Conservation (phyloP, 495 filamentous ascomycete species). For the Lasiosphaeria ovina region DNA sequence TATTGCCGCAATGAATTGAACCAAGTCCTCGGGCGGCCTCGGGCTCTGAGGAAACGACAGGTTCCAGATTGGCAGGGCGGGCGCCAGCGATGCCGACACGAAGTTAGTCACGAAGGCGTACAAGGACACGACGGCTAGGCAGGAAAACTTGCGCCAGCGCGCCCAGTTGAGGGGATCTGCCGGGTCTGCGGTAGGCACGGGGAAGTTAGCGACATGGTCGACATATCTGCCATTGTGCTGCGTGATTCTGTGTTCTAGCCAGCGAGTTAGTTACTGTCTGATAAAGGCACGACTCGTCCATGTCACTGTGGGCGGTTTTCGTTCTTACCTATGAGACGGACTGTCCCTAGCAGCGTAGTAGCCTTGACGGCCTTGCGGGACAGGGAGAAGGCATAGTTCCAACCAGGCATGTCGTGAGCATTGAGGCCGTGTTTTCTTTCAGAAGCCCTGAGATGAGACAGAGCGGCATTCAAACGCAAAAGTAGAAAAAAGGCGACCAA, state of each 20-base stretch:
- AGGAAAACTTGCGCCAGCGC: slow-evolving; percentile 25
- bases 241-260: slow-evolving; percentile 14
- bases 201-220: slow-evolving; percentile 21
- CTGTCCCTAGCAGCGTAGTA: slow-evolving; percentile 33
- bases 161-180: slow-evolving; percentile 36
- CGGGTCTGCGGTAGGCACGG: slow-evolving; percentile 26
- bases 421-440: not conserved
- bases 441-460: slow-evolving; percentile 2
- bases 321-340: slow-evolving; percentile 26
- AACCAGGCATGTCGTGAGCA: slow-evolving; percentile 24
- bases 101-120: slow-evolving; percentile 34
- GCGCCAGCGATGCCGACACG: slow-evolving; percentile 24
- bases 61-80: slow-evolving; percentile 31
- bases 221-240: slow-evolving; percentile 17
- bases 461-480: not conserved
- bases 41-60: slow-evolving; percentile 20
- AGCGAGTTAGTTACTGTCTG: not conserved
- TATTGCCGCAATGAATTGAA: slow-evolving; percentile 25
- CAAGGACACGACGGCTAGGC: slow-evolving; percentile 21
- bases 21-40: slow-evolving; percentile 19
- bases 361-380: slow-evolving; percentile 23
- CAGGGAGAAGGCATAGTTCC: slow-evolving; percentile 31
- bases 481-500: not conserved
- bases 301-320: not conserved
- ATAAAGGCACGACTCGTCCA: not conserved